Percentiles rank a stretch among this genome's conserved stretches.
Evolutionary conservation across 2,329 filamentous ascomycete species (phyloP).

Genomic region (Arthrobotrys sphaeroides): DNA sequence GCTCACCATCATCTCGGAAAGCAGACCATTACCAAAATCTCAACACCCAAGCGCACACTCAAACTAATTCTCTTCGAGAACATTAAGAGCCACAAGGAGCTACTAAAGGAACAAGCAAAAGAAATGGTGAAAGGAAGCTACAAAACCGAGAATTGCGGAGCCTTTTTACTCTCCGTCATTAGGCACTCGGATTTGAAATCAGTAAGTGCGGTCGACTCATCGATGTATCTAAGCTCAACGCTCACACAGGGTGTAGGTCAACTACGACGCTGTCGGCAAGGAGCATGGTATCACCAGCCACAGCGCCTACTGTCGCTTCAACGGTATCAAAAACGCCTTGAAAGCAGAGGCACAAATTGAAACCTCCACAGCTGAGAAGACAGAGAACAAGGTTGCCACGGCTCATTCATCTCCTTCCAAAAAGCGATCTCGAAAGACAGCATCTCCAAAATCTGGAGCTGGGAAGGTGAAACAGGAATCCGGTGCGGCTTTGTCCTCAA

Average conservation of each 20-base stretch:
- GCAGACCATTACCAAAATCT: not conserved
- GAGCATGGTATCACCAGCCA: constrained; percentile 45
- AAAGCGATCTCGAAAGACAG: constrained; percentile 30
- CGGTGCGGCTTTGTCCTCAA: not conserved
- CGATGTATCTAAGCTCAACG: not conserved
- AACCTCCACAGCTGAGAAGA: not conserved
- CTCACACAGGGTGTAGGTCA: not conserved
- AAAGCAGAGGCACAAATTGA: constrained; percentile 16
- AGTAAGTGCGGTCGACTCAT: not conserved
- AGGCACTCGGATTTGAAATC: constrained; percentile 46
- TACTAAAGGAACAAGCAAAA: not conserved
- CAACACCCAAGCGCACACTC: not conserved
- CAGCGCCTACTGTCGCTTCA: constrained; percentile 45
- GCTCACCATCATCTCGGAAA: not conserved
- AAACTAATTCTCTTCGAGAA: not conserved
- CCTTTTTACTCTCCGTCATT: constrained; percentile 37
- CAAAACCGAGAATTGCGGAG: constrained; percentile 7
- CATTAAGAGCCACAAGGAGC: not conserved
- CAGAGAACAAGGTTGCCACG: not conserved
- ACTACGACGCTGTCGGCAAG: constrained; percentile 40
- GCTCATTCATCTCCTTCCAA: not conserved
- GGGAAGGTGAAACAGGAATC: constrained; percentile 14
- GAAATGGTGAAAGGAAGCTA: constrained; percentile 16
- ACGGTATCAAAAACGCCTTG: constrained; percentile 41
- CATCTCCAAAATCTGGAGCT: not conserved